These are phyloP conservation scores for Trichoderma sp. DNA, from an alignment of 2,329 filamentous ascomycete genomes.

Conservation along the genomic window DNA sequence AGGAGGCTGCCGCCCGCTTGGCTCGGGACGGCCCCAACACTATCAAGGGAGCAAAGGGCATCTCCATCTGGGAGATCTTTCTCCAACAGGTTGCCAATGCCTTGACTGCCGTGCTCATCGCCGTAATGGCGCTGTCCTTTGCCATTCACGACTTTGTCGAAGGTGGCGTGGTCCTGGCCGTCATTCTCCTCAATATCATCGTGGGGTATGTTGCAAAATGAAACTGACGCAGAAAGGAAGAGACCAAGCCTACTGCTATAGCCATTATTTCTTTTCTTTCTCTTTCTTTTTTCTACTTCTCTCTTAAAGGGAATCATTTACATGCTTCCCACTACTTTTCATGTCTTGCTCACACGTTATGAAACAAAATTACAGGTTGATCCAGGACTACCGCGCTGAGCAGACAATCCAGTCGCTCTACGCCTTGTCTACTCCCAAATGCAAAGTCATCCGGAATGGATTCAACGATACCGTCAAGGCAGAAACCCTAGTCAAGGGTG, in stretches of 20 bases:
- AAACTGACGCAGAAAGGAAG: constrained; percentile 15
- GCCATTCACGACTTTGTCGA: constrained; percentile 64
- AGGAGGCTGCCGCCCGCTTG: constrained; percentile 65
- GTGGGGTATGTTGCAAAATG: constrained; percentile 51
- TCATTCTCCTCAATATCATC: constrained; percentile 65
- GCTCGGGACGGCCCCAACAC: constrained; percentile 66
- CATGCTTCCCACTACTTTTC: not conserved
- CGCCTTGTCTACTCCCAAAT: constrained; percentile 57
- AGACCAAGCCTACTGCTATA: constrained; percentile 12
- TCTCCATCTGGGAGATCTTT: constrained; percentile 73
- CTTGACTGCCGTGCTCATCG: constrained; percentile 70
- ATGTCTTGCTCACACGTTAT: not conserved
- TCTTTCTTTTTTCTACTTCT: constrained; percentile 19
- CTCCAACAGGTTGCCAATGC: constrained; percentile 75
- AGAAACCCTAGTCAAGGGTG: constrained; percentile 61
- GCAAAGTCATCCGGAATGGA: constrained; percentile 57
- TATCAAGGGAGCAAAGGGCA: constrained; percentile 67
- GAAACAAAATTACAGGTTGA: constrained; percentile 40
- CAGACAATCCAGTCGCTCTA: constrained; percentile 61
- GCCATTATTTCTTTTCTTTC: not conserved
- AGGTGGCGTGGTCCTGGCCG: constrained; percentile 60
- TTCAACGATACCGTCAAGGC: constrained; percentile 52
- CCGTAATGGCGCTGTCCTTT: constrained; percentile 70
- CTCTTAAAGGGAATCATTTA: constrained; percentile 1
- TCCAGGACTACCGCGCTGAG: constrained; percentile 61